phyloP scores from a whole-genome alignment of 2,329 filamentous ascomycete genomes.

The Apiospora kogelbergensis region DNA sequence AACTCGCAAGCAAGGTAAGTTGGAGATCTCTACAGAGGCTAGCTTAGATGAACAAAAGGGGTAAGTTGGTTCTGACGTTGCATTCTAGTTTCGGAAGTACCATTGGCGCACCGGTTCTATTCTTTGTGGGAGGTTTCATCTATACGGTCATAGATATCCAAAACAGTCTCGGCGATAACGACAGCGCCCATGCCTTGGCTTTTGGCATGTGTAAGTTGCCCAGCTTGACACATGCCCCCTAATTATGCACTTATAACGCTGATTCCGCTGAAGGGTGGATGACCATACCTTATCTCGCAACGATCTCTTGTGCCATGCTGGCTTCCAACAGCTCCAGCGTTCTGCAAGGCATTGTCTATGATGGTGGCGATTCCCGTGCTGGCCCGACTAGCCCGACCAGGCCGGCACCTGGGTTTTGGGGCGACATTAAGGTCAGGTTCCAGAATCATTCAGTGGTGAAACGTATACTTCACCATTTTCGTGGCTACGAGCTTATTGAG shows the following conservation, averaged over 20 bases:
- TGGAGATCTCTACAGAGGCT: too few relatives aligned
- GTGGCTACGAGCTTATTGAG: constrained; percentile 27
- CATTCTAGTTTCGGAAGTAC: constrained; percentile 28
- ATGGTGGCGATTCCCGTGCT: constrained; percentile 22
- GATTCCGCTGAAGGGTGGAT: constrained; percentile 29
- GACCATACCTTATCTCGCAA: constrained; percentile 33
- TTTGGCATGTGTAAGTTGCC: constrained; percentile 32
- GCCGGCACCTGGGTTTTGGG: constrained; percentile 23
- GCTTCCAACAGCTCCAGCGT: constrained; percentile 30
- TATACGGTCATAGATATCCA: constrained; percentile 30
- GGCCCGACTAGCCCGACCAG: constrained; percentile 19
- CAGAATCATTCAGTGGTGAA: constrained; percentile 16
- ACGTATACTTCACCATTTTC: constrained; percentile 16
- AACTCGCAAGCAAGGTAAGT: constrained; percentile 29
- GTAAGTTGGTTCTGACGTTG: background rate
- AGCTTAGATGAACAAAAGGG: too few relatives aligned
- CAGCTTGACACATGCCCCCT: background rate
- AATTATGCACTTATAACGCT: background rate
- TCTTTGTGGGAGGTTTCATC: constrained; percentile 31
- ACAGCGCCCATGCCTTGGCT: constrained; percentile 31
- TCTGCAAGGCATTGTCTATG: constrained; percentile 31
- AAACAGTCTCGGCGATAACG: constrained; percentile 28
- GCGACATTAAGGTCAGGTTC: constrained; percentile 16
- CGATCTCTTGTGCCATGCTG: constrained; percentile 33
- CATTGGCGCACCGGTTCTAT: constrained; percentile 28